phyloP scores from a whole-genome alignment of 768 basidiomycete species.

The Auricularia heimuer region DNA sequence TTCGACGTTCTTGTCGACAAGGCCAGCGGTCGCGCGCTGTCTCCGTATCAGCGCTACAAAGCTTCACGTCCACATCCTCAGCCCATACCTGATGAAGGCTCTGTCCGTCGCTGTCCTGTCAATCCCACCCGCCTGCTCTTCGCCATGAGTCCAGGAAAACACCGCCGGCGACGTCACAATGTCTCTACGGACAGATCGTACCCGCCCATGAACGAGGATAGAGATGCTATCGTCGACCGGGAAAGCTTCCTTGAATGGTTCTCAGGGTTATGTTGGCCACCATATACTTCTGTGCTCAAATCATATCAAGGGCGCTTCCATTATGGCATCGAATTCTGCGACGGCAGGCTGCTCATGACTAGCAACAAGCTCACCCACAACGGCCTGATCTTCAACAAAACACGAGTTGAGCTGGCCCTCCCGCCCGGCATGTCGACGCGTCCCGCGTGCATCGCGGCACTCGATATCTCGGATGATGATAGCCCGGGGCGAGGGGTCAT shows the following conservation, averaged over 20 bases:
- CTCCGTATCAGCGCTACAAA: neutral
- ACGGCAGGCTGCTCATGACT: neutral
- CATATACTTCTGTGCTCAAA: neutral
- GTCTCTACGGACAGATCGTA: neutral
- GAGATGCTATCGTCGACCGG: neutral
- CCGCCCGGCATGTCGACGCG: neutral
- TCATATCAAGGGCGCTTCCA: neutral
- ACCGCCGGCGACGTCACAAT: neutral
- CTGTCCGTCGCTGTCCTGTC: neutral
- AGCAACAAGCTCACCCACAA: neutral
- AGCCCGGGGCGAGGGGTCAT: neutral
- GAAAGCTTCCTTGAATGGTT: constrained; percentile 2
- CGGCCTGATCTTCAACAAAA: neutral
- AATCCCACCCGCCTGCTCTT: neutral
- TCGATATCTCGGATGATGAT: neutral
- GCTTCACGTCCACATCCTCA: neutral
- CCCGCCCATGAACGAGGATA: neutral
- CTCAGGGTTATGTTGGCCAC: neutral
- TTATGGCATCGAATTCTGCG: neutral
- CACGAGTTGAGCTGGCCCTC: neutral
- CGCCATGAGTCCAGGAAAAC: neutral
- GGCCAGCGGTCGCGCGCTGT: neutral
- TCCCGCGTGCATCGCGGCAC: neutral
- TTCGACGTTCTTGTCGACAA: neutral
- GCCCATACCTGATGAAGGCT: neutral